Evolutionary conservation across 2,329 filamentous ascomycete genomes (phyloP).

Genomic region (Myriosclerotinia scirpicola): DNA sequence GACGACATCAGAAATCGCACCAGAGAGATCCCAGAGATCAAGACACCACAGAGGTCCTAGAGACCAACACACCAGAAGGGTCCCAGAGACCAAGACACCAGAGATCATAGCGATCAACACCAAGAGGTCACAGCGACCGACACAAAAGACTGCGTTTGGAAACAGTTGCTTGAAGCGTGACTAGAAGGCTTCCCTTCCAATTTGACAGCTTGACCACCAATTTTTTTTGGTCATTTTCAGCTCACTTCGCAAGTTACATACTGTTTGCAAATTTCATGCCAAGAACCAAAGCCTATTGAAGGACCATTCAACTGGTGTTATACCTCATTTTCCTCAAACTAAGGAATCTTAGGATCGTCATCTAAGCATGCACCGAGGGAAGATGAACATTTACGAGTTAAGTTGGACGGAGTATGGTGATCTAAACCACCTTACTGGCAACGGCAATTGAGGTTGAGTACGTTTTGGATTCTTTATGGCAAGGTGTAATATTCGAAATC

Average conservation of each 20-base stretch:
- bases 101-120: not conserved
- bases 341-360: too few species aligned
- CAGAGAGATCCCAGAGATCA: not conserved
- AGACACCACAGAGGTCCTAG: not conserved
- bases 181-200: not conserved
- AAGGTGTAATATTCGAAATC: too few species aligned
- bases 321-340: too few species aligned
- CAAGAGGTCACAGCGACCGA: not conserved
- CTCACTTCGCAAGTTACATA: not conserved
- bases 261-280: not conserved
- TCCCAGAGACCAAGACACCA: not conserved
- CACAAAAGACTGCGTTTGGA: not conserved
- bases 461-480: too few species aligned
- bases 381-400: too few species aligned
- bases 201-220: not conserved
- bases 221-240: not conserved
- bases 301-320: too few species aligned
- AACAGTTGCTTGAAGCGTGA: not conserved
- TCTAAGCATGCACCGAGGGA: too few species aligned
- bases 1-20: not conserved
- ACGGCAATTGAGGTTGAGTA: too few species aligned
- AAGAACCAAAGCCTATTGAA: not conserved
- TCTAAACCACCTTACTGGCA: too few species aligned
- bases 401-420: too few species aligned
- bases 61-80: not conserved